Conservation (phyloP, 345 rosid species). For the Viola odorata region DNA sequence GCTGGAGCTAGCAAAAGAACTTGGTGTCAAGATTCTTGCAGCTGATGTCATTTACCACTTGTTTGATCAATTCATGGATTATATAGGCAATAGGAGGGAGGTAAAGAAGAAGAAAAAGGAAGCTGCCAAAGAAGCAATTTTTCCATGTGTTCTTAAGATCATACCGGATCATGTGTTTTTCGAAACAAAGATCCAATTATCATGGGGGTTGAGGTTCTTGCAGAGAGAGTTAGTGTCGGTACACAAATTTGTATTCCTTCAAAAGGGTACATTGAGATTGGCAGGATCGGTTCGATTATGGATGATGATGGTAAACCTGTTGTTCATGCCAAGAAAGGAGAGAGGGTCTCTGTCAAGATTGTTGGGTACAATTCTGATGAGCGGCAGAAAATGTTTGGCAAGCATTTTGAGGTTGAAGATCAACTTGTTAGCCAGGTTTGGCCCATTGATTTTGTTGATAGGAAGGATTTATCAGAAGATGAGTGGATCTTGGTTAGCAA, state of each 20-base stretch:
- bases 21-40: constrained; percentile 84
- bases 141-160: constrained; percentile 81
- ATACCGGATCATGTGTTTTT: constrained; percentile 77
- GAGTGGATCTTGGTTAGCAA: too few relatives aligned
- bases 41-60: constrained; percentile 95
- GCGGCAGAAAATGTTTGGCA: constrained; percentile 85
- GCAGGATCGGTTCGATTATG: constrained; percentile 66
- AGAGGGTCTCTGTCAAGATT: constrained; percentile 81
- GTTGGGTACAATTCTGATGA: constrained; percentile 65
- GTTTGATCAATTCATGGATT: constrained; percentile 84
- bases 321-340: constrained; percentile 75
- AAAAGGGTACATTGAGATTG: constrained; percentile 75
- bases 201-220: constrained; percentile 76
- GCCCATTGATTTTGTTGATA: constrained; percentile 75
- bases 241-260: constrained; percentile 86
- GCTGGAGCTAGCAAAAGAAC: constrained; percentile 74
- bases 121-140: constrained; percentile 89
- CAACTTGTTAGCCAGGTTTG: constrained; percentile 80
- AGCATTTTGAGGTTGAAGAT: constrained; percentile 82
- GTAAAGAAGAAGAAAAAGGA: constrained; percentile 77
- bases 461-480: too few relatives aligned
- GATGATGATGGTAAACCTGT: constrained; percentile 73
- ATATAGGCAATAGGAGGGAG: constrained; percentile 73
- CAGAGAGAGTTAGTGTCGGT: constrained; percentile 84
- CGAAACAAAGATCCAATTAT: constrained; percentile 87